These are phyloP conservation scores for Colletotrichum lindemuthianum DNA, from an alignment of 2,329 filamentous ascomycete genomes.

Conservation along the genomic window DNA sequence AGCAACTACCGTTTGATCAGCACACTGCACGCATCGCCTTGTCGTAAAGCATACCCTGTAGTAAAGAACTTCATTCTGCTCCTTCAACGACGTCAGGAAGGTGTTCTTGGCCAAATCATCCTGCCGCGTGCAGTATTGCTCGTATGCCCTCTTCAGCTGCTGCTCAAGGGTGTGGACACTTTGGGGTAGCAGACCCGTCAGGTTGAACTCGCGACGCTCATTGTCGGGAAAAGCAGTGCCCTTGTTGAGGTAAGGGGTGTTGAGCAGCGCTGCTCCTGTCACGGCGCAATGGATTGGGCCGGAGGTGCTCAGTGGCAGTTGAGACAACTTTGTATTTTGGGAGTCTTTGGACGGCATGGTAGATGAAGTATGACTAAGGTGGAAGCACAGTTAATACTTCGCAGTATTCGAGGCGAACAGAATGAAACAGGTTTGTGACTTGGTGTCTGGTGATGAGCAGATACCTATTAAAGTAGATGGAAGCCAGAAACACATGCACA, in stretches of 20 bases:
- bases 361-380: not conserved
- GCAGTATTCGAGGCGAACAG: too few relatives aligned
- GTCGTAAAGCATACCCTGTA: constrained; percentile 66
- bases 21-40: too few relatives aligned
- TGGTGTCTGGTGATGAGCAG: not conserved
- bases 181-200: constrained; percentile 78
- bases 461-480: not conserved
- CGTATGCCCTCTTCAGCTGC: constrained; percentile 80
- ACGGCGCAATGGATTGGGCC: constrained; percentile 50
- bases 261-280: constrained; percentile 47
- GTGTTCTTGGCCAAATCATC: constrained; percentile 85
- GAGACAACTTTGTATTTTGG: constrained; percentile 41
- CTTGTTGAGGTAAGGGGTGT: constrained; percentile 72
- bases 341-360: not conserved
- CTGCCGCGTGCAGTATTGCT: constrained; percentile 74
- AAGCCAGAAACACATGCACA: not conserved
- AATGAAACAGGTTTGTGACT: not conserved
- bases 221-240: constrained; percentile 79
- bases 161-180: constrained; percentile 80
- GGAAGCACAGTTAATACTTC: not conserved
- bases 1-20: constrained; percentile 63
- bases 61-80: constrained; percentile 87
- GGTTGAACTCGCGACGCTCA: constrained; percentile 75
- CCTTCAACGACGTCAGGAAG: constrained; percentile 85
- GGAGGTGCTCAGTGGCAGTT: constrained; percentile 48